Evolutionary conservation across 257 asterid genomes (phyloP).

Genomic region (Linderniella brevidens): DNA sequence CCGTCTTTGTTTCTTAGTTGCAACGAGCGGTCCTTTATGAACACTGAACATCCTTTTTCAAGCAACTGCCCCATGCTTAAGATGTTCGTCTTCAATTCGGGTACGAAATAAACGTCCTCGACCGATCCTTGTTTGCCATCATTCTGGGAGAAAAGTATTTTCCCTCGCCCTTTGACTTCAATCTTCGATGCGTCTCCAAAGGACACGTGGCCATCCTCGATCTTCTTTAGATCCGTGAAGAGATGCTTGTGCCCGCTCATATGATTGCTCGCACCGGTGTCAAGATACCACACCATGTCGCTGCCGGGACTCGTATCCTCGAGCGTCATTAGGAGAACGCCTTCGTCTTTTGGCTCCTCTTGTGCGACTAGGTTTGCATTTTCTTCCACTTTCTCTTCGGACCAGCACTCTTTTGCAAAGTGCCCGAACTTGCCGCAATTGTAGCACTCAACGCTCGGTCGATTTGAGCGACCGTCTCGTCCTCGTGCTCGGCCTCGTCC

Average conservation of each 20-base stretch:
- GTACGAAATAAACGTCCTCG: slow-evolving; percentile 3
- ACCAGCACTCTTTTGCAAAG: background rate
- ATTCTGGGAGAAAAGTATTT: background rate
- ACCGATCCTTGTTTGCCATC: background rate
- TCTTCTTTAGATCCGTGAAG: slow-evolving; percentile 4
- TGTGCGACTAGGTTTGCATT: background rate
- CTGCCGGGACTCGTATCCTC: background rate
- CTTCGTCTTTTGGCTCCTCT: background rate
- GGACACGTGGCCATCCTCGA: slow-evolving; percentile 1
- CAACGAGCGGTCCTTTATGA: background rate
- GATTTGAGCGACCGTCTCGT: background rate
- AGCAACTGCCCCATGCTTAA: too few relatives aligned
- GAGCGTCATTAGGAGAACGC: background rate
- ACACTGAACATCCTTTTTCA: background rate
- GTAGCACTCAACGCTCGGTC: background rate
- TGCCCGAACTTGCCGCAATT: background rate
- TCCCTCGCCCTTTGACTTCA: slow-evolving; percentile 4
- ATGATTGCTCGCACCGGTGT: slow-evolving; percentile 3
- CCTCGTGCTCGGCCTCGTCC: background rate
- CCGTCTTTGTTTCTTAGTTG: background rate
- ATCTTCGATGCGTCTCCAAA: slow-evolving; percentile 4
- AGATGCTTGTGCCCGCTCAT: slow-evolving; percentile 3
- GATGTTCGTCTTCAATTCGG: background rate
- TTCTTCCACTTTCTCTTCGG: background rate
- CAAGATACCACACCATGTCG: slow-evolving; percentile 5